Base-by-base conservation (phyloP, 2,329 filamentous ascomycete species). In the Exophiala oligosperma region DNA sequence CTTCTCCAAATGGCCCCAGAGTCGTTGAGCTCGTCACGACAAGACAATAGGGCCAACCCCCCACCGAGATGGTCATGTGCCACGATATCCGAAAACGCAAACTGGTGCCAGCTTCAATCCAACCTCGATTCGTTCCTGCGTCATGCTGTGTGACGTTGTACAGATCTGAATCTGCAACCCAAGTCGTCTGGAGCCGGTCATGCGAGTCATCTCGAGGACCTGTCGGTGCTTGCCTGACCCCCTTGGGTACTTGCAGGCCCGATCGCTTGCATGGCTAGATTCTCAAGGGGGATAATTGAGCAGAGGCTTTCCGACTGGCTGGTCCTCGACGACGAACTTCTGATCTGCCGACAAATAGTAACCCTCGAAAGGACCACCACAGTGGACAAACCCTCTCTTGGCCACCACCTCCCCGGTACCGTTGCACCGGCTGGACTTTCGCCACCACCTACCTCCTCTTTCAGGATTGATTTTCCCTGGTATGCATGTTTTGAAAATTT, bases 141-240 rank as follows among this genome's bases (percentile, higher is more conserved):
- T 56, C 29, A 38, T 56, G 53, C 56, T 59, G 56, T 62, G 52
- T 43, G 32, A 48, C 38, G 59, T 61, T 46, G 46, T 49, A 54
- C 60, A 51, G 60, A 57, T 59, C 53, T 43, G n/a, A 53, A 5
- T 29, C 37, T 54, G 56, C 56, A 54, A 43, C 54, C 43, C 50
- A 40, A 55, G 41, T 49, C 47, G 48, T 53, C 48, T 24, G 51
- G 59, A 59, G 55, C 53, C 32, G 53, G 59, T 62, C 59, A 62
- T 62, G 59, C 56, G 38, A 56, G 59, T 62, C 59, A 62, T 62
- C 43, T 17, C 17, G 29, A 37, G 43, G 40, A 24, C 49, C 28
- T 52, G 52, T 35, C 52, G 47, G 49, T 28, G 26, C 40, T 44
- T 35, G 37, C 44, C 50, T 35, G 32, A 9, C 32, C 32, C 32